Base-by-base conservation (phyloP, 371 early-diverging fungal genomes). In the Lichtheimia ornata region DNA sequence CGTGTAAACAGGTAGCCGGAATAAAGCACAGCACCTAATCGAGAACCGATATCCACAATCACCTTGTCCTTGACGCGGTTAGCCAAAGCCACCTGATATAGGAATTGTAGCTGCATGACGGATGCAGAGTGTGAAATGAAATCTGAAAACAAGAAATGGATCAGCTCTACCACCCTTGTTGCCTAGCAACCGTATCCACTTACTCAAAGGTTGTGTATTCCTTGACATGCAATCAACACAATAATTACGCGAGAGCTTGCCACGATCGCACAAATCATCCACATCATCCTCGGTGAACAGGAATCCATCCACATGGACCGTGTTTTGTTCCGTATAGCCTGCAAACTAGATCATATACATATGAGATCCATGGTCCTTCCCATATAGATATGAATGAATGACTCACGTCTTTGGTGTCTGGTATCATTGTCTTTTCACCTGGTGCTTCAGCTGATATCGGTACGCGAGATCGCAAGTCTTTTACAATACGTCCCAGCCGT, bases 91-190 rank as follows among this genome's bases (percentile, higher is more conserved):
- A 82, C 82, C 55, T 84, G 84, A 63, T 84, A 87, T 28, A 88
- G 59, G 62, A 80, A 87, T 52, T 84, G 86, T 25, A 87, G 70
- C 57, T 86, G 85, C 14, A 86, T 66, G 0, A 81, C 83, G 0
- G 86, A 79, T 3, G 86, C 84, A 28, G 87, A 86, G 59, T 88
- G 88, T 2, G 87, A 85, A 54, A 88, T 86, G 52, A 88, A 88
- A 52, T 88, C 85, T 77, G 49, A 4, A 9, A 5, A 14, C 40
- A 12, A 42, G 12, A 51, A n/a, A 27, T 17, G 5, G 13, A 20
- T 47, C 0, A 14, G 25, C 15, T 17, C 44, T 43, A 18, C 2
- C 17, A 17, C 0, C 0, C 1, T 5, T 7, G 7, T 47, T 2
- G 12, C 47, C 11, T n/a, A 14, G n/a, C 51, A 17, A 3, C 4